Evolutionary conservation across 352 stramenopile species (phyloP), one percentile per base, ranked within the genome.

Genomic region (Globisporangium parvum): DNA sequence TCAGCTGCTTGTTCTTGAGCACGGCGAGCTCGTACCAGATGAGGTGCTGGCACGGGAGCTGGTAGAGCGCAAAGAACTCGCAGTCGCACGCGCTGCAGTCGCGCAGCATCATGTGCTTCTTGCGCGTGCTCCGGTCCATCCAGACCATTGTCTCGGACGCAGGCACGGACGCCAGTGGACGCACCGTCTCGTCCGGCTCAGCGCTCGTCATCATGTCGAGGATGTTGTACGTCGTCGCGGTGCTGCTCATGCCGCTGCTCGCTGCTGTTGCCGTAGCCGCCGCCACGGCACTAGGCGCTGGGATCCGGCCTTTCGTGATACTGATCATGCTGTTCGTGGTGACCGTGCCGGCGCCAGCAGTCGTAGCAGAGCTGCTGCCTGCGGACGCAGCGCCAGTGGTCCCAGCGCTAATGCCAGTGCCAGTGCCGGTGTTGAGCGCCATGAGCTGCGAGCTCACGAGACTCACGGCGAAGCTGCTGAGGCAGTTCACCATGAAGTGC

Each of bases 1-100:
- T 86, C 40, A 89, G 47, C 46, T 87, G 78, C 58, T 84, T 78
- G 68, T 75, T 73, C 45, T 85, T 71, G 42, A 89, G 55, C 39
- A 77, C 64, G 28, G 71, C 72, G 40, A 86, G 69, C 65, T 89
- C 78, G 59, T 89, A 89, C 70, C 73, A 85, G 61, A 89, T 86
- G 31, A 89, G 66, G 59, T 89, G 78, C 51, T 82, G 74, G 51
- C 78, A 89, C 14, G 78, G 78, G 20, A 89, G 60, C 26, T 81
- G 70, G 54, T 85, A 87, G 18, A 89, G 64, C 28, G 67, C 56
- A 58, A 75, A 89, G 53, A 87, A 89, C 42, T 79, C 74, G 48
- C 78, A 89, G 59, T 86, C 74, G 57, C 78, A 89, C 6, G 59
- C 63, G 40, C 74, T 87, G 50, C 67, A 77, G 41, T 88, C 75